Percentiles rank a stretch among this genome's conserved stretches.
Conservation (phyloP, 1,139 yeast species). For the Magnusiomyces clavatus region DNA sequence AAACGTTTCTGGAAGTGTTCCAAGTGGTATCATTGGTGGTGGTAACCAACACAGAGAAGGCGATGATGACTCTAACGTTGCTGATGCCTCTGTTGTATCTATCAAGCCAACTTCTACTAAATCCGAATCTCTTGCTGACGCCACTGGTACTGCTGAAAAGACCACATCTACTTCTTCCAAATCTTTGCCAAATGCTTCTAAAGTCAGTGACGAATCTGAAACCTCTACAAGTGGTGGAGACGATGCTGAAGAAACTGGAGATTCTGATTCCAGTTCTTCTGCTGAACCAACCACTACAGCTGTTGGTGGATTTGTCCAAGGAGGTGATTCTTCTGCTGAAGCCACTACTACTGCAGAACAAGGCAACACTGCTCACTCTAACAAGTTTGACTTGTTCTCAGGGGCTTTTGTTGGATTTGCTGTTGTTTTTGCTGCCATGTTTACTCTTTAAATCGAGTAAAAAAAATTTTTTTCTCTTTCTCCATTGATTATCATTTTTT, state of each 20-base stretch:
- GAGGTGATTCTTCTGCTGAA: neutral
- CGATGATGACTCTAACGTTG: constrained; percentile 6
- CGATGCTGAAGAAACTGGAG: neutral
- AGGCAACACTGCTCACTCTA: neutral
- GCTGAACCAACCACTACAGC: neutral
- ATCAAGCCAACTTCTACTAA: constrained; percentile 10
- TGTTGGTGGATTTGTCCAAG: neutral
- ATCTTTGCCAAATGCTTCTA: neutral
- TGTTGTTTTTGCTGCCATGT: neutral
- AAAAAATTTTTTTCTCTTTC: neutral
- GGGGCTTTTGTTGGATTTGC: neutral
- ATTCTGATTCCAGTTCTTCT: neutral
- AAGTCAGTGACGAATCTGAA: neutral
- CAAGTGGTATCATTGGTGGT: constrained; percentile 4
- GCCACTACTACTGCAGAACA: neutral
- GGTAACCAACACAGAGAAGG: neutral
- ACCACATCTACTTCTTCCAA: constrained; percentile 2
- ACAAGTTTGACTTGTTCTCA: neutral
- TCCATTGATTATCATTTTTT: neutral
- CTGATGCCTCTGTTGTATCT: constrained; percentile 14
- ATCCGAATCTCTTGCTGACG: constrained; percentile 7
- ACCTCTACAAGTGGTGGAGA: neutral
- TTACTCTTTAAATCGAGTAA: neutral
- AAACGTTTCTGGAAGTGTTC: constrained; percentile 5
- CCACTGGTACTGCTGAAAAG: constrained; percentile 4